phyloP scores from a whole-genome alignment of 805 yeast genomes.

The Lipomyces lipofer region DNA sequence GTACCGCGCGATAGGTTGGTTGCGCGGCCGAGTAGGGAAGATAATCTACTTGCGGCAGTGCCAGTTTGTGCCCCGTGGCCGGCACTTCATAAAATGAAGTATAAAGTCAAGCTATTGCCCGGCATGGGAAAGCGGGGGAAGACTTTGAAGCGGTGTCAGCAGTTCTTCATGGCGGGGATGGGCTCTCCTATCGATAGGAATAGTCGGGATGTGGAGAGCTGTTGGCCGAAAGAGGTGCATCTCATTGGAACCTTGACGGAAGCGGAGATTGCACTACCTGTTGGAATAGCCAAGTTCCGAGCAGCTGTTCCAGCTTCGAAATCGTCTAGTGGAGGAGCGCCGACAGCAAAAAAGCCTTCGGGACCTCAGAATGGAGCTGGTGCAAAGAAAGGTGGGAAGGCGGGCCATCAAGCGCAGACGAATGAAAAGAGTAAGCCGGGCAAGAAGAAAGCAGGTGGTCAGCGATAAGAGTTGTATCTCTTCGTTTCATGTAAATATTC shows the following conservation, averaged over 20 bases:
- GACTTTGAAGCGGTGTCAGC: slow-evolving; percentile 67
- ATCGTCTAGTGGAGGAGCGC: neutral
- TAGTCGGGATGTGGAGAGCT: slow-evolving; percentile 52
- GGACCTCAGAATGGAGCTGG: neutral
- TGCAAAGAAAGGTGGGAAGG: neutral
- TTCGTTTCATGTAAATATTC: too few relatives aligned
- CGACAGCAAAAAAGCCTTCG: neutral
- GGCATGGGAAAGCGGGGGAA: slow-evolving; percentile 84
- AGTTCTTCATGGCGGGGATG: slow-evolving; percentile 55
- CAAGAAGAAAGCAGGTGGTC: neutral
- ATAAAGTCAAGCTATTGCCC: slow-evolving; percentile 81
- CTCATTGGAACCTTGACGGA: slow-evolving; percentile 57
- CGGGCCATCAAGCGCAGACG: neutral
- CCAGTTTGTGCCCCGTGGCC: slow-evolving; percentile 95
- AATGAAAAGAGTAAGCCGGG: neutral
- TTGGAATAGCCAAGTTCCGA: slow-evolving; percentile 67
- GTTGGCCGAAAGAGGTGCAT: slow-evolving; percentile 72
- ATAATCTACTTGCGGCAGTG: slow-evolving; percentile 60
- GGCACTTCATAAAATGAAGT: slow-evolving; percentile 69
- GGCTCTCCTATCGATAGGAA: slow-evolving; percentile 40
- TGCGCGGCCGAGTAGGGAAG: slow-evolving; percentile 43
- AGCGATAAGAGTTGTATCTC: too few relatives aligned
- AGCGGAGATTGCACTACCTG: slow-evolving; percentile 62
- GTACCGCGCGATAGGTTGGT: slow-evolving; percentile 47
- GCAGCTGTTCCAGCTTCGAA: slow-evolving; percentile 24